These are phyloP conservation scores for Wallemia hederae DNA, from an alignment of 1,284 basidiomycete species.

Conservation along the genomic window DNA sequence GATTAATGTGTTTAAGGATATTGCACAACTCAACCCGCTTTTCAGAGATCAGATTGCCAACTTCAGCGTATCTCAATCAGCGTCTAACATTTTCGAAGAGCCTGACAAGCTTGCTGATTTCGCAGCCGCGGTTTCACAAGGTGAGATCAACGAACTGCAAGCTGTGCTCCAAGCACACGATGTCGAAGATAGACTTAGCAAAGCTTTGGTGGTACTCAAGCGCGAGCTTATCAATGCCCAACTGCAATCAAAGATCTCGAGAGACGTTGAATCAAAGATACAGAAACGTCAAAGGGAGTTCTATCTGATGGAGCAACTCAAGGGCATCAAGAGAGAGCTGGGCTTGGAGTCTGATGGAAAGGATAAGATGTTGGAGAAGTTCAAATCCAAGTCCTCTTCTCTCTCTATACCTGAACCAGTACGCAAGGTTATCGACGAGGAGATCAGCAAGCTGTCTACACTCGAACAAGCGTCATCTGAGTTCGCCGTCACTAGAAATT, in stretches of 20 bases:
- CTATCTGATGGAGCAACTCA: constrained; percentile 93
- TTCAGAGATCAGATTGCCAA: constrained; percentile 97
- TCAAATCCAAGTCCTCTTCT: constrained; percentile 22
- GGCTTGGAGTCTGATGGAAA: constrained; percentile 94
- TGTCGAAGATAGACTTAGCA: constrained; percentile 68
- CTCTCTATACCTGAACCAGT: not conserved
- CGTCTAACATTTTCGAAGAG: constrained; percentile 93
- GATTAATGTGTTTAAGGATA: constrained; percentile 94
- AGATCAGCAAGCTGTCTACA: constrained; percentile 54
- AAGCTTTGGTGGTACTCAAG: constrained; percentile 74
- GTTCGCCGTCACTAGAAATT: constrained; percentile 55
- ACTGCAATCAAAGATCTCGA: constrained; percentile 71
- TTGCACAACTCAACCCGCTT: constrained; percentile 82
- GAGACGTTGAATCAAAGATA: constrained; percentile 87
- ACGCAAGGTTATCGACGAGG: constrained; percentile 20
- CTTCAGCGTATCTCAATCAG: constrained; percentile 80
- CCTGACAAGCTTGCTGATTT: constrained; percentile 96
- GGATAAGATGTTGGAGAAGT: constrained; percentile 88
- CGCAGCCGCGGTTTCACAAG: constrained; percentile 78
- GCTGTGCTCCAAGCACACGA: constrained; percentile 66
- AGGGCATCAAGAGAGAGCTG: constrained; percentile 95
- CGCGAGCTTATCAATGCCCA: constrained; percentile 96
- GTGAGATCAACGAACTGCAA: constrained; percentile 71
- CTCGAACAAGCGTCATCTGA: constrained; percentile 31
- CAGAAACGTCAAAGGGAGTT: constrained; percentile 92